A percentile compares a stretch with the other conserved stretches of the same genome.
phyloP scores from a whole-genome alignment of 2,329 filamentous ascomycete genomes.

The Talaromyces marneffei region DNA sequence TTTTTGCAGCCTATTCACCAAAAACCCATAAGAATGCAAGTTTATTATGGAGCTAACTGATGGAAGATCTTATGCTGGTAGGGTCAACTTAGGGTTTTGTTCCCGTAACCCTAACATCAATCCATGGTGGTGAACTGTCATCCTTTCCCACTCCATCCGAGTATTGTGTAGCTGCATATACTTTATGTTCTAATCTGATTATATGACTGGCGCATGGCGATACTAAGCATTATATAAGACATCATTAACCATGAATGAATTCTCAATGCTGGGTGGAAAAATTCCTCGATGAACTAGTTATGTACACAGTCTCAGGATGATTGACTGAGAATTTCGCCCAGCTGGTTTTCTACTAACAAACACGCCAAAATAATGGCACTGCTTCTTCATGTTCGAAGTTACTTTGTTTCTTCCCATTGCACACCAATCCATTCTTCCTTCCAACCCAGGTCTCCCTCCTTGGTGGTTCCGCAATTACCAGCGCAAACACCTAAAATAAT shows the following conservation, averaged over 20 bases:
- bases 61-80: no score
- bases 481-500: constrained; percentile 80
- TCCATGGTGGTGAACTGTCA: background rate
- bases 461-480: constrained; percentile 65
- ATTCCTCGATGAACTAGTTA: background rate
- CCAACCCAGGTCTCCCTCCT: constrained; percentile 64
- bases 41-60: no score
- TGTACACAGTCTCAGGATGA: background rate
- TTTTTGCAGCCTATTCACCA: no score
- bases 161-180: background rate
- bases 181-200: background rate
- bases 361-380: no score
- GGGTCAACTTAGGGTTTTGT: background rate
- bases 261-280: no score
- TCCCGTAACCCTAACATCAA: background rate
- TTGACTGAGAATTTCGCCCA: background rate
- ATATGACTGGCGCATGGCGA: background rate
- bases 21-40: no score
- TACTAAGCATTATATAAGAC: background rate
- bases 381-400: background rate
- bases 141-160: background rate
- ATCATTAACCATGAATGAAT: background rate
- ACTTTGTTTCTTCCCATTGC: constrained; percentile 77
- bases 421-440: constrained; percentile 96
- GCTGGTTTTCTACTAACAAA: no score